Base-by-base conservation (phyloP, 192 early-diverging fungal genomes). In the Podila epicladia region DNA sequence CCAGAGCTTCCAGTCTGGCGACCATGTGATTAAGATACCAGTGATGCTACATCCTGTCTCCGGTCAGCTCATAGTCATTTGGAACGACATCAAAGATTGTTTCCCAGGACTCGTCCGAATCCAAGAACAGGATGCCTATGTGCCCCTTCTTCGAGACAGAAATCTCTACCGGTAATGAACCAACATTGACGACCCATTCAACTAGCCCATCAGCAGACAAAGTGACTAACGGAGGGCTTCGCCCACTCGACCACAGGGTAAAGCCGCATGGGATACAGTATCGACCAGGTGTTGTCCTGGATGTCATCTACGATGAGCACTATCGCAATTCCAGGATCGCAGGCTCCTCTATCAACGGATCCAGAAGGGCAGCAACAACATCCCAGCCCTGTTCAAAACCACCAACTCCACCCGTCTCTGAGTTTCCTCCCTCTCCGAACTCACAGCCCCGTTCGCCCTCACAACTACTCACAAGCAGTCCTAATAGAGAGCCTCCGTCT, bases 41-140 rank as follows among this genome's bases (percentile, higher is more conserved):
- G 41, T 45, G 13, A 45, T 45, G 41, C 41, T 15, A 15, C 41
- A 45, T 45, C 41, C 41, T 45, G 41, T 8, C 15, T 26, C 66
- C 5, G 67, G 66, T 2, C 58, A 69, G 5, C 58, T 33, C 29
- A 65, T 51, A 37, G 26, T 80, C 57, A 72, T 80, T 31, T 80
- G 76, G 76, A 72, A 37, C 41, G 76, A 80, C 62, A 80, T 80
- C 55, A 22, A 38, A 7, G 65, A 64, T 31, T 80, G 76, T 37
- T 80, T 80, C 28, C 76, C 76, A 19, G 65, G 65, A n/a, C 65
- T 68, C 1, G 19, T 33, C 2, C 71, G 65, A 12, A 69, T 80
- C 29, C 71, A 80, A 13, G 17, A 69, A 15, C 32, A 37, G 7
- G 67, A 73, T 37, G 12, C 63, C 4, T 80, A 64, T 31, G 62